Base-by-base conservation (phyloP, 2,329 filamentous ascomycete species). In the Tolypocladium guangdongense region DNA sequence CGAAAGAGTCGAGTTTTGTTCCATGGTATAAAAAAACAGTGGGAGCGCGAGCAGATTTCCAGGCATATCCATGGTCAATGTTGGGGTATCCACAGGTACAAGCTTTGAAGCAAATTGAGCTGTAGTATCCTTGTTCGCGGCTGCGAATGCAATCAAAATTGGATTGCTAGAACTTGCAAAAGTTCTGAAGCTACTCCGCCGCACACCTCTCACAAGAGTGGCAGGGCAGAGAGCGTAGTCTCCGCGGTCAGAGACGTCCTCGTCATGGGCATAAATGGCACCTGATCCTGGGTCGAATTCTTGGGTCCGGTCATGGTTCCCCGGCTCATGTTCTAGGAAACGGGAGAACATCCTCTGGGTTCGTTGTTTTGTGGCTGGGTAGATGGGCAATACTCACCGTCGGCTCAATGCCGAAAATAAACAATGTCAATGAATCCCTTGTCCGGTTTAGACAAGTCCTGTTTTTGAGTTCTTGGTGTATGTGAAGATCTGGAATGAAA, bases 81-180 rank as follows among this genome's bases (percentile, higher is more conserved):
- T 36, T 45, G 20, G 16, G 7, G 22, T 20, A 39, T 37, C 32
- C 41, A 48, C 32, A 18, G 49, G 43, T 47, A 47, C 43, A 47
- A 47, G 43, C 43, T 20, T 46, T 47, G 27, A 47, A 47, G 43
- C 43, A 47, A 33, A 32, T 36, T 27, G 22, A 39, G 41, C 20
- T 48, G 46, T 22, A 33, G 46, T 8, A 16, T 38, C 48, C 41
- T 27, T 45, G 39, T 53, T 59, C 58, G 58, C 58, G 58, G 58
- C 39, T 56, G 58, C 58, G 58, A 55, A 58, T 54, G 56, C 58
- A 60, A 60, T 60, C 57, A 55, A 52, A 55, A 57, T 58, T 55
- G 50, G 56, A 60, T 60, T 60, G 58, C 58, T 7, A 52, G 55
- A 59, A 59, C 57, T 51, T 51, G 20, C 14, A n/a, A 50, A 55